Conservation (phyloP, 192 early-diverging fungal species). For the Umbelopsis vinacea region DNA sequence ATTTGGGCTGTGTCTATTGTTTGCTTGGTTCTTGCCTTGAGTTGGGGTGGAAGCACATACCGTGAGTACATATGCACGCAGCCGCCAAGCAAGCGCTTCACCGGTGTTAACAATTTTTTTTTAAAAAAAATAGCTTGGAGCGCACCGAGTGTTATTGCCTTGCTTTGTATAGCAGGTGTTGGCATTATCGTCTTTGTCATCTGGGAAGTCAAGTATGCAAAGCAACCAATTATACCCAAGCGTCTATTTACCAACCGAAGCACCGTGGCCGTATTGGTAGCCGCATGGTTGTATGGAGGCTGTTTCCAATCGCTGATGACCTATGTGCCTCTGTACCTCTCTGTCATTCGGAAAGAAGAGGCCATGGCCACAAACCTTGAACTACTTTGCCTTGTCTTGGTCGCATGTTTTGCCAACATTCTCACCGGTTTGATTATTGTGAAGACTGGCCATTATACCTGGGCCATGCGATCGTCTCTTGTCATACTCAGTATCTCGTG, state of each 20-base stretch:
- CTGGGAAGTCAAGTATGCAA: slow-evolving; percentile 27
- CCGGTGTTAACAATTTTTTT: background rate
- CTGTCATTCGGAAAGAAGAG: slow-evolving; percentile 30
- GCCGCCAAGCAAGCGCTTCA: background rate
- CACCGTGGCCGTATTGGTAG: slow-evolving; percentile 23
- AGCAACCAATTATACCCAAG: slow-evolving; percentile 31
- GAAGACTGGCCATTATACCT: slow-evolving; percentile 34
- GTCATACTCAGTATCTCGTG: slow-evolving; percentile 24
- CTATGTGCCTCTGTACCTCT: slow-evolving; percentile 36
- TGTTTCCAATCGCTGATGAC: slow-evolving; percentile 43
- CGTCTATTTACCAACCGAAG: slow-evolving; percentile 38
- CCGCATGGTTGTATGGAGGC: slow-evolving; percentile 35
- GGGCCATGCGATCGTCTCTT: slow-evolving; percentile 31
- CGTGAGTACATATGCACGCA: slow-evolving; percentile 9
- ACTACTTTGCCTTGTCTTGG: slow-evolving; percentile 35
- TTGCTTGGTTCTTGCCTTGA: slow-evolving; percentile 56
- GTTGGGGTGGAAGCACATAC: slow-evolving; percentile 60
- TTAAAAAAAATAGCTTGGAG: slow-evolving; percentile 26
- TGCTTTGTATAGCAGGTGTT: slow-evolving; percentile 33
- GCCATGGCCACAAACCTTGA: slow-evolving; percentile 35
- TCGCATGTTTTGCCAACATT: slow-evolving; percentile 39
- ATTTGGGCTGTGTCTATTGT: slow-evolving; percentile 46
- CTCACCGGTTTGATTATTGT: slow-evolving; percentile 37
- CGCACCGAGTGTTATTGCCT: slow-evolving; percentile 22
- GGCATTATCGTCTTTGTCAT: slow-evolving; percentile 12